These are phyloP conservation scores for Lolium rigidum DNA, from an alignment of 176 grass and related monocot genomes.

Conservation along the genomic window DNA sequence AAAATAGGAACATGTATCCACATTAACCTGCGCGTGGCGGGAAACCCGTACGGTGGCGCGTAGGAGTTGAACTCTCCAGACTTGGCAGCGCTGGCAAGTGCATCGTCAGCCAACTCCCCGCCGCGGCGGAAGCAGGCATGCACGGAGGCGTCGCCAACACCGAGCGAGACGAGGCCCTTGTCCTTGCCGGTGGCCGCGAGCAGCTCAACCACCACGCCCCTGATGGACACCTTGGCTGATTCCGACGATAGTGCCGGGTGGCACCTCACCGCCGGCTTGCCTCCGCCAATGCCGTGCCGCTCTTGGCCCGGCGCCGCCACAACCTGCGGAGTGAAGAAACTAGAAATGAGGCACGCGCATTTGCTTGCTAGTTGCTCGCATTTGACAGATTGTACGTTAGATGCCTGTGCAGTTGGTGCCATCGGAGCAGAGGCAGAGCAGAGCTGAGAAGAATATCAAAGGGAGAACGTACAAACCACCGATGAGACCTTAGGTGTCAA, in stretches of 20 bases:
- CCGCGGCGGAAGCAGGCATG: conserved; percentile 49
- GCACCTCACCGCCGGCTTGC: conserved; percentile 43
- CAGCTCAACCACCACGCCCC: conserved; percentile 65
- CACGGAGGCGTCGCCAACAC: conserved; percentile 78
- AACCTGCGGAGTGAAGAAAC: too few relatives aligned
- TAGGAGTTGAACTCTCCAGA: conserved; percentile 74
- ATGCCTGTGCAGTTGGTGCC: too few relatives aligned
- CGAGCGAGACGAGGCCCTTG: conserved; percentile 73
- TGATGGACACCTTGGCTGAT: conserved; percentile 66
- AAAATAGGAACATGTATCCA: neutral
- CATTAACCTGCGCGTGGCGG: conserved; percentile 69
- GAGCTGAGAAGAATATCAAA: too few relatives aligned
- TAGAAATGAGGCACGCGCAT: too few relatives aligned
- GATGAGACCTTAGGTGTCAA: too few relatives aligned
- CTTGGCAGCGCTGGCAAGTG: neutral
- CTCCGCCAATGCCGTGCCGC: neutral
- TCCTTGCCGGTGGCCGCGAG: neutral
- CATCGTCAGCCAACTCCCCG: neutral
- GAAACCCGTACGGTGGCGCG: conserved; percentile 65
- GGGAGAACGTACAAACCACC: too few relatives aligned
- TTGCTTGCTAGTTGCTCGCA: too few relatives aligned
- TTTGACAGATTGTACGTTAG: too few relatives aligned
- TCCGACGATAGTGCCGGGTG: conserved; percentile 59
- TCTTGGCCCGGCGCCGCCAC: too few relatives aligned
- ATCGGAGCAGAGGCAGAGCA: too few relatives aligned